Evolutionary conservation across 2,329 filamentous ascomycete species (phyloP).

Genomic region (Akanthomyces dipterigenus): DNA sequence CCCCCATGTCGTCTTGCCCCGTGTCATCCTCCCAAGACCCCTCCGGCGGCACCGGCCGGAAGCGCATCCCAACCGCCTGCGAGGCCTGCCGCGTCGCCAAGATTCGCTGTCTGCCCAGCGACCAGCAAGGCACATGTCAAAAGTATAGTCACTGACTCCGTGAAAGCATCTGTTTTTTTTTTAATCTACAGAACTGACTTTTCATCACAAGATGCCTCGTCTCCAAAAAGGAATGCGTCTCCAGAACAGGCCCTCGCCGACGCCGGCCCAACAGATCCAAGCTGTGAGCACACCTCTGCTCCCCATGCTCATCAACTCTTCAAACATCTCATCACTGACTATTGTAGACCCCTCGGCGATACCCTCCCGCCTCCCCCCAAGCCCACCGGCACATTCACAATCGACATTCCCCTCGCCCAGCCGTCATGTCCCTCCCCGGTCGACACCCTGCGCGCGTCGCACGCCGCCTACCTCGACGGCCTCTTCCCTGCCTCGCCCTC

Average conservation of each 20-base stretch:
- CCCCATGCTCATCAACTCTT: neutral
- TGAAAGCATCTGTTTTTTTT: neutral
- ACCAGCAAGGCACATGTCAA: constrained; percentile 1
- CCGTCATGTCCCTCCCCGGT: constrained; percentile 30
- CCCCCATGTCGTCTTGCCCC: constrained; percentile 2
- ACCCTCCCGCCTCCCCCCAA: constrained; percentile 26
- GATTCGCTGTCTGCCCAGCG: constrained; percentile 6
- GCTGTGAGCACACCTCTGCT: constrained; percentile 25
- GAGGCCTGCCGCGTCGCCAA: constrained; percentile 7
- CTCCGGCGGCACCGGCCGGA: neutral
- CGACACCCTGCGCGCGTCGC: constrained; percentile 36
- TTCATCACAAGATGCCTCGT: constrained; percentile 37
- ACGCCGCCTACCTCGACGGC: constrained; percentile 35
- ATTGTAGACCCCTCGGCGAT: constrained; percentile 10
- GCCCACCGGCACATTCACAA: constrained; percentile 45
- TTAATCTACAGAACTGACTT: neutral
- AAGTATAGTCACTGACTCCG: neutral
- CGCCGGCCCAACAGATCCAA: constrained; percentile 38
- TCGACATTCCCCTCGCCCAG: constrained; percentile 42
- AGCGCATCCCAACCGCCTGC: constrained; percentile 3
- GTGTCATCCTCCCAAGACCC: neutral
- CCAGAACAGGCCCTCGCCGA: constrained; percentile 43
- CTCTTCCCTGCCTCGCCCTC: constrained; percentile 29
- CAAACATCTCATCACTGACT: neutral
- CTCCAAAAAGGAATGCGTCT: constrained; percentile 47